Percentiles rank a stretch among this genome's conserved stretches.
phyloP scores from a whole-genome alignment of 768 basidiomycete species.

The Hydnum rufescens region DNA sequence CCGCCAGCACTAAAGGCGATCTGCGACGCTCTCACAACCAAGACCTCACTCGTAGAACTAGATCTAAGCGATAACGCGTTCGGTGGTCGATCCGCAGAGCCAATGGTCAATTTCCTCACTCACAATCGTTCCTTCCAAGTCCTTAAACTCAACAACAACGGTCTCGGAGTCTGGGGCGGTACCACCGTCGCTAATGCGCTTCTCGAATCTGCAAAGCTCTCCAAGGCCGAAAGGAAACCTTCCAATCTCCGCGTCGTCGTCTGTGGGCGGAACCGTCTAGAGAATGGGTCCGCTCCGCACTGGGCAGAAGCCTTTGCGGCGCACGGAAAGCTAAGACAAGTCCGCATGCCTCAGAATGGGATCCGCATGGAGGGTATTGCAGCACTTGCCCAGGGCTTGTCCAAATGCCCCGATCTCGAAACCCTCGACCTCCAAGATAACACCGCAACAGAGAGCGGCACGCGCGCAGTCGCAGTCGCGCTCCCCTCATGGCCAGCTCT shows the following conservation, averaged over 20 bases:
- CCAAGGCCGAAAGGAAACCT: slow-evolving; percentile 40
- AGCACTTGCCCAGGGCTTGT: slow-evolving; percentile 54
- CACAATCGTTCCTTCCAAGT: slow-evolving; percentile 64
- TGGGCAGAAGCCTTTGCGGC: slow-evolving; percentile 83
- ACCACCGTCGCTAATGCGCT: slow-evolving; percentile 70
- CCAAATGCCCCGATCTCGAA: slow-evolving; percentile 42
- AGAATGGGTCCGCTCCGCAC: slow-evolving; percentile 62
- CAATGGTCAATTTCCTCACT: slow-evolving; percentile 77
- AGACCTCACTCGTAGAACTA: slow-evolving; percentile 65
- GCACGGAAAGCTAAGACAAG: slow-evolving; percentile 62
- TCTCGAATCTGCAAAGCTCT: slow-evolving; percentile 47
- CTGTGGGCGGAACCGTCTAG: slow-evolving; percentile 91
- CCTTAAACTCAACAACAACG: slow-evolving; percentile 90
- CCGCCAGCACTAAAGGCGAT: slow-evolving; percentile 74
- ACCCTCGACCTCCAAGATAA: slow-evolving; percentile 82
- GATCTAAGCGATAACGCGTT: slow-evolving; percentile 94
- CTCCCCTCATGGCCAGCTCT: slow-evolving; percentile 53
- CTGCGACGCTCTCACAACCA: slow-evolving; percentile 68
- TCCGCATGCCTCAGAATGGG: slow-evolving; percentile 94
- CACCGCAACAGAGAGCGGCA: slow-evolving; percentile 42
- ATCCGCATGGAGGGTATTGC: slow-evolving; percentile 84
- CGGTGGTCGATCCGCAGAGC: slow-evolving; percentile 84
- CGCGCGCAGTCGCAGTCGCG: slow-evolving; percentile 39
- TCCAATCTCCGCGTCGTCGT: slow-evolving; percentile 64
- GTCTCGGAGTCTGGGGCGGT: slow-evolving; percentile 81